Conservation (phyloP, 2,329 filamentous ascomycete species). For the Exophiala calicioides region DNA sequence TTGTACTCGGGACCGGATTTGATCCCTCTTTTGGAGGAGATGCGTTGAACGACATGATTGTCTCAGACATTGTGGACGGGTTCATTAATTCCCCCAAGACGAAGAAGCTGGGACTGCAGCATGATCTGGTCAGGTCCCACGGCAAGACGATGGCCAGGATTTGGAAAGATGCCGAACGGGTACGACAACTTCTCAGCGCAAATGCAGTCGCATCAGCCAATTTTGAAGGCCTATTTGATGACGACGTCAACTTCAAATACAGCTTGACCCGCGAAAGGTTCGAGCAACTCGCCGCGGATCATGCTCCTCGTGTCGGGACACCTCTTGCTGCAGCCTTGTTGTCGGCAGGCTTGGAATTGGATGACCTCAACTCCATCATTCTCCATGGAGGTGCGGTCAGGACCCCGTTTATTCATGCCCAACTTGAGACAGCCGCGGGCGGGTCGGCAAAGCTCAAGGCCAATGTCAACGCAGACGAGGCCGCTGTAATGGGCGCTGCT, state of each 20-base stretch:
- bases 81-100: conserved; percentile 69
- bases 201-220: conserved; percentile 78
- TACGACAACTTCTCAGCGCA: conserved; percentile 88
- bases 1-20: conserved; percentile 83
- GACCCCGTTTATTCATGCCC: conserved; percentile 91
- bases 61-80: conserved; percentile 82
- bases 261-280: conserved; percentile 79
- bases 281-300: conserved; percentile 70
- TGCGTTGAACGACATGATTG: conserved; percentile 79
- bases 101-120: conserved; percentile 53
- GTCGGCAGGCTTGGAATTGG: conserved; percentile 69
- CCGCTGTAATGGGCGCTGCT: conserved; percentile 91
- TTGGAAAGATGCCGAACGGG: conserved; percentile 85
- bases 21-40: conserved; percentile 89
- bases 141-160: conserved; percentile 85
- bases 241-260: conserved; percentile 91
- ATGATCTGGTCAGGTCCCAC: conserved; percentile 67
- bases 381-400: conserved; percentile 87
- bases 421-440: conserved; percentile 74
- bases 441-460: conserved; percentile 77
- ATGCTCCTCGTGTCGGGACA: conserved; percentile 66
- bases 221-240: conserved; percentile 81
- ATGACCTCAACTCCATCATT: conserved; percentile 84
- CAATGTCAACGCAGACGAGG: conserved; percentile 96
- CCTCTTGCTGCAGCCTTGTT: conserved; percentile 75